Evolutionary conservation across 129 eudicot species (phyloP).

Genomic region (Rutidosis leptorrhynchoides): DNA sequence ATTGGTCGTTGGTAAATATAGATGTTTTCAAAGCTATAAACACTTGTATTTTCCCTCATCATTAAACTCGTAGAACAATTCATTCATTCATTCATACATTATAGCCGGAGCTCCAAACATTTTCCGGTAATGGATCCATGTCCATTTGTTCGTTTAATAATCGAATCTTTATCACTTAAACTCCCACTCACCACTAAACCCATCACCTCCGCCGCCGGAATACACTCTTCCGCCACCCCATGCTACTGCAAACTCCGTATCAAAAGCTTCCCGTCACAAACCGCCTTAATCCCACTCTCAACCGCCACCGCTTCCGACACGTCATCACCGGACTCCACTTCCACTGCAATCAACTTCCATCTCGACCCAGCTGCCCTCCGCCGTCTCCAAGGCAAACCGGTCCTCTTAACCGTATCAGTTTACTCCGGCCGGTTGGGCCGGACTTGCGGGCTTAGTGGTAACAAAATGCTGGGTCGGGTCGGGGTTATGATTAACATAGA

Average conservation of each 20-base stretch:
- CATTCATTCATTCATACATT: neutral
- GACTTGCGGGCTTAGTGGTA: constrained; percentile 56
- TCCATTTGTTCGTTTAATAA: constrained; percentile 73
- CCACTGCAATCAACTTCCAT: constrained; percentile 50
- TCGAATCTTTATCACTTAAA: constrained; percentile 73
- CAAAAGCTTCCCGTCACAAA: constrained; percentile 65
- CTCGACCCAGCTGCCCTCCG: constrained; percentile 77
- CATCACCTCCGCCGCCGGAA: constrained; percentile 48
- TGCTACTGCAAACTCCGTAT: constrained; percentile 72
- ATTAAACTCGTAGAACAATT: constrained; percentile 6
- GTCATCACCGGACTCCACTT: constrained; percentile 27
- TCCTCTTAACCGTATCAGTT: constrained; percentile 50
- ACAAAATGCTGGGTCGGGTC: constrained; percentile 61
- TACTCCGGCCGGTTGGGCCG: constrained; percentile 71
- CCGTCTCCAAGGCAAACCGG: constrained; percentile 50
- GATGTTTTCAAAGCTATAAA: constrained; percentile 42
- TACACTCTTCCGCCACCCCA: constrained; percentile 74
- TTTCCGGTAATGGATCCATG: constrained; percentile 79
- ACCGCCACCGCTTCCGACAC: constrained; percentile 25
- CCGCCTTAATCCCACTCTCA: constrained; percentile 60
- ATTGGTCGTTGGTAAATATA: no score
- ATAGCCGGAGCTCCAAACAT: neutral
- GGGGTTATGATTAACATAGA: constrained; percentile 35
- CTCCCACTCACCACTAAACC: constrained; percentile 55
- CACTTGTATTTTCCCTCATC: constrained; percentile 12